Evolutionary conservation across 2,329 filamentous ascomycete species (phyloP), one percentile per base, ranked within the genome.

Genomic region (Venturia oleaginea): DNA sequence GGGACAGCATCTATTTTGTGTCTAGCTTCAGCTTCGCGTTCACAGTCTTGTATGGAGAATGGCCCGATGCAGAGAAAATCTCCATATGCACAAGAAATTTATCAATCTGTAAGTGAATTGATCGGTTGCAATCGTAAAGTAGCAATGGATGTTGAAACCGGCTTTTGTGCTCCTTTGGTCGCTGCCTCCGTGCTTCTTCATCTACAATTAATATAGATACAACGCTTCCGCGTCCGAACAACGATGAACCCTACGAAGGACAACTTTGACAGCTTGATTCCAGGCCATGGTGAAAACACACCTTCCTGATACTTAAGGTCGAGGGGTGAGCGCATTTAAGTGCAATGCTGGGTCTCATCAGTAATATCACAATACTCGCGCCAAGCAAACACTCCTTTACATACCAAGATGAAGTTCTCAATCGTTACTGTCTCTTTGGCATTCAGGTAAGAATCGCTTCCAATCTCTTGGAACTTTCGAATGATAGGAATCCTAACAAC

Each of bases 141-240:
- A 27, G 13, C 24, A 15, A 15, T 22, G 24, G 7, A 15, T 27
- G 24, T 27, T 57, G 51, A 57, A 57, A 57, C 51, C 51, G 51
- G 30, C 51, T 2, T 34, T 15, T 7, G 51, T 57, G n/a, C 51
- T 57, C 24, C 17, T n/a, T 57, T 17, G 5, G 51, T n/a, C 10
- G 27, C 7, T 5, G 51, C 30, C 51, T 57, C 51, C 30, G 51
- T 32, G 30, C 51, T 57, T 13, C n/a, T 34, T 57, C 51, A 57
- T 57, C 51, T 57, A 57, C 4, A 57, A 57, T 57, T 4, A 57
- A 57, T 57, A 34, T 57, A 57, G 51, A 11, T 57, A n/a, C 27
- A 34, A 57, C 51, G 51, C 34, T n/a, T 57, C 27, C 15, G 51
- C 34, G 2, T 6, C 30, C 51, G 51, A 57, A 57, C 27, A 34